phyloP scores from a whole-genome alignment of 805 yeast species.

The Middelhovenomyces tepae region DNA sequence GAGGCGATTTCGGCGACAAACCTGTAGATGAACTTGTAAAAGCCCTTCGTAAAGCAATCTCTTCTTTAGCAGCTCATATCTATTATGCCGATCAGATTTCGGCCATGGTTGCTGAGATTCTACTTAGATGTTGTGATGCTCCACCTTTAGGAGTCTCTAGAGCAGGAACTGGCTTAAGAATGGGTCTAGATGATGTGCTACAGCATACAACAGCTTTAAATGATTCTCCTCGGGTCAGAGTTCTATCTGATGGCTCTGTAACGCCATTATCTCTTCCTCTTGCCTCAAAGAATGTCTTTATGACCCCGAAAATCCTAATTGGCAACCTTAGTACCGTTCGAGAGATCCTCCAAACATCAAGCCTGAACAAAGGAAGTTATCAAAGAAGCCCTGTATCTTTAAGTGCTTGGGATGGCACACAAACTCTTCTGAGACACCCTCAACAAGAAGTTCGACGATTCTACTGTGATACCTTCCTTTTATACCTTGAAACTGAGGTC shows the following conservation, averaged over 20 bases:
- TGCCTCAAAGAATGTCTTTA: too few relatives aligned
- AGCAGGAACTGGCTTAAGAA: slow-evolving; percentile 5
- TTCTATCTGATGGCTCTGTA: too few relatives aligned
- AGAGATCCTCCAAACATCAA: slow-evolving; percentile 15
- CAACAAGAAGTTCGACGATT: slow-evolving; percentile 16
- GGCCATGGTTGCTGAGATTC: slow-evolving; percentile 67
- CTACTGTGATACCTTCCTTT: slow-evolving; percentile 18
- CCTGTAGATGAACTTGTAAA: slow-evolving; percentile 25
- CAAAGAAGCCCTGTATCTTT: slow-evolving; percentile 13
- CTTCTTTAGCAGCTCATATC: slow-evolving; percentile 64
- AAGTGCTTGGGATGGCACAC: slow-evolving; percentile 26
- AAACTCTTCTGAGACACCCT: slow-evolving; percentile 19
- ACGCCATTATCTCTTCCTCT: too few relatives aligned
- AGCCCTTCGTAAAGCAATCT: slow-evolving; percentile 49
- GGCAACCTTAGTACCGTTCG: slow-evolving; percentile 20
- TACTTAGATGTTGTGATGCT: slow-evolving; percentile 20
- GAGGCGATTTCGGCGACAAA: slow-evolving; percentile 4
- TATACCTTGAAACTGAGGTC: slow-evolving; percentile 14
- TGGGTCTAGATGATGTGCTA: too few relatives aligned
- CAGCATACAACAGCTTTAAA: too few relatives aligned
- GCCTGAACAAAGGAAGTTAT: slow-evolving; percentile 1
- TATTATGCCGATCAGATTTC: slow-evolving; percentile 82
- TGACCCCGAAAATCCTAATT: slow-evolving; percentile 7
- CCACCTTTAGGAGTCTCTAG: slow-evolving; percentile 4
- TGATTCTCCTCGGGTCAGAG: too few relatives aligned